Percentiles rank a stretch among this genome's conserved stretches.
Evolutionary conservation across 2,329 filamentous ascomycete species (phyloP).

Genomic region (Fusarium anthophilum): DNA sequence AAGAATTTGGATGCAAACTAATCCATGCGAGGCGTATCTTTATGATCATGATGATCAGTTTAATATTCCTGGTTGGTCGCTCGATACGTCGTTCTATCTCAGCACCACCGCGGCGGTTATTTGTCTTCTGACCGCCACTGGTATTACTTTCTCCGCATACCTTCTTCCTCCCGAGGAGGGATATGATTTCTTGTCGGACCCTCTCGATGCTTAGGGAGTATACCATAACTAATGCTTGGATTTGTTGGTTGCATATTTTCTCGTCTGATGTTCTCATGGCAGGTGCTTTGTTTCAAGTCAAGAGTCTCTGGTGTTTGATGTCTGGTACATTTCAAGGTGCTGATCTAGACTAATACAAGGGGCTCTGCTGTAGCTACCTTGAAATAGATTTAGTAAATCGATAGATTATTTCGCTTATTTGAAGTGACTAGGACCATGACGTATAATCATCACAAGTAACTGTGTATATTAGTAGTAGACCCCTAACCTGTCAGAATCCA

Average conservation of each 20-base stretch:
- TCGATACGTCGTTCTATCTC: slow-evolving; percentile 83
- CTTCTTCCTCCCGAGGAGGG: slow-evolving; percentile 82
- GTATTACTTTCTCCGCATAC: slow-evolving; percentile 73
- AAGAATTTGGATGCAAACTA: background rate
- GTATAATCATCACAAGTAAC: background rate
- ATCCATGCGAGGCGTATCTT: slow-evolving; percentile 73
- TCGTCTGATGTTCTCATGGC: background rate
- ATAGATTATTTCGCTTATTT: background rate
- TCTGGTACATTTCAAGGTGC: background rate
- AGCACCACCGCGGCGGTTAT: slow-evolving; percentile 66
- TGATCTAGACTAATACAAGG: slow-evolving; percentile 14
- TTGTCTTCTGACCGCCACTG: slow-evolving; percentile 62
- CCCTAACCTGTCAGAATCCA: background rate
- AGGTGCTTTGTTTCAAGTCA: slow-evolving; percentile 7
- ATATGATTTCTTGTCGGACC: slow-evolving; percentile 74
- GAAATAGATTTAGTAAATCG: slow-evolving; percentile 1
- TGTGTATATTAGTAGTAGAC: background rate
- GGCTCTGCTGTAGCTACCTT: slow-evolving; percentile 10
- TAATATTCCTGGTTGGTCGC: slow-evolving; percentile 78
- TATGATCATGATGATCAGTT: slow-evolving; percentile 87
- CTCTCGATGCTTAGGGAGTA: slow-evolving; percentile 58
- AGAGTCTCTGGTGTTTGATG: background rate
- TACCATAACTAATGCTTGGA: background rate
- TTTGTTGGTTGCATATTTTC: background rate
- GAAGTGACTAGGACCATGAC: background rate